phyloP scores from a whole-genome alignment of 805 yeast species.

The Schizosaccharomyces japonicus region DNA sequence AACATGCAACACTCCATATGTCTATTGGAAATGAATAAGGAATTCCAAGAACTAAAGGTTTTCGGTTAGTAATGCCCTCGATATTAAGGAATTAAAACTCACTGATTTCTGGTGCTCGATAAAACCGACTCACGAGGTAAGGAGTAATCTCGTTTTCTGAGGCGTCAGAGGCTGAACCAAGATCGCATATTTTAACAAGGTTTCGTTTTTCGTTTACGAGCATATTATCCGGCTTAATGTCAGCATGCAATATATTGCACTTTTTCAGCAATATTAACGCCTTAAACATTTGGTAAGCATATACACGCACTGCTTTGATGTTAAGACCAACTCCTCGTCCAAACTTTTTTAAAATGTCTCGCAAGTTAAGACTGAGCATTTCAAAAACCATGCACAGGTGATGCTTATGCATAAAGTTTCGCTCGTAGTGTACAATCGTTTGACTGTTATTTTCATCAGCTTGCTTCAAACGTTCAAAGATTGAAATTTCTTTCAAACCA shows the following conservation, averaged over 20 bases:
- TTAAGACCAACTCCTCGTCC: constrained; percentile 66
- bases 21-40: constrained; percentile 43
- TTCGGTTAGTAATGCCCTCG: neutral
- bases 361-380: constrained; percentile 45
- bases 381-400: constrained; percentile 78
- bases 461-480: constrained; percentile 42
- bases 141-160: constrained; percentile 14
- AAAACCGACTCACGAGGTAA: constrained; percentile 32
- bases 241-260: constrained; percentile 63
- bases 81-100: neutral
- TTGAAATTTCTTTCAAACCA: constrained; percentile 56
- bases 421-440: constrained; percentile 43
- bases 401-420: constrained; percentile 58
- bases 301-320: constrained; percentile 40
- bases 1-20: constrained; percentile 90
- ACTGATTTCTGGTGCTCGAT: constrained; percentile 53
- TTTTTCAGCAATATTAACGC: constrained; percentile 46
- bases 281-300: constrained; percentile 48
- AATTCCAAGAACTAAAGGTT: constrained; percentile 27
- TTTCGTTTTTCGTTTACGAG: constrained; percentile 37
- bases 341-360: constrained; percentile 50
- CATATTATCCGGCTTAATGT: constrained; percentile 76
- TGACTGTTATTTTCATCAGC: constrained; percentile 36
- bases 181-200: constrained; percentile 62
- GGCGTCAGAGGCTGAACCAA: constrained; percentile 48